Evolutionary conservation across 75 land plant species (phyloP).

Genomic region (Pseudotsuga menziesii): DNA sequence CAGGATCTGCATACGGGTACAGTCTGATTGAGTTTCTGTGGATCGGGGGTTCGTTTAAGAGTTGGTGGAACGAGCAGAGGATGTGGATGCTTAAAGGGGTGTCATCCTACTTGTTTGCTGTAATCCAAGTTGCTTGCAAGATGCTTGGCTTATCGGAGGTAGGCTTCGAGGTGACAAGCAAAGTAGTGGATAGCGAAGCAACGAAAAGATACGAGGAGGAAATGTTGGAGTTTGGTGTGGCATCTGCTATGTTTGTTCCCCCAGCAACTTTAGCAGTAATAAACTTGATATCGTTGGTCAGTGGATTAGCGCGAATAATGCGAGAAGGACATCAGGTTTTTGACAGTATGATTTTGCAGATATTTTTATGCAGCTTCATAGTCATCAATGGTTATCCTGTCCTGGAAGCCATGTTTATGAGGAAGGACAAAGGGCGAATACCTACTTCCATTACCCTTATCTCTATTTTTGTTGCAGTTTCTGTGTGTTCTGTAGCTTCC

Average conservation of each 20-base stretch:
- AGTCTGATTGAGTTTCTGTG: slow-evolving; percentile 8
- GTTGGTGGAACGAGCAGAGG: slow-evolving; percentile 28
- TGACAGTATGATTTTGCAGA: background rate
- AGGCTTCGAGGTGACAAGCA: slow-evolving; percentile 18
- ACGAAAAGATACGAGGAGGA: slow-evolving; percentile 9
- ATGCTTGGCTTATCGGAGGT: background rate
- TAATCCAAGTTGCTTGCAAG: background rate
- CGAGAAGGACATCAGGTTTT: background rate
- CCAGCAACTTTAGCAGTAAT: background rate
- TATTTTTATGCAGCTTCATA: background rate
- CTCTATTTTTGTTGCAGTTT: background rate
- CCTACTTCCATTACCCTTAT: background rate
- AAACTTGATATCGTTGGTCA: slow-evolving; percentile 12
- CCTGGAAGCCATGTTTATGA: background rate
- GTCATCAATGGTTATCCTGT: background rate
- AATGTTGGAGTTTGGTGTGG: slow-evolving; percentile 15
- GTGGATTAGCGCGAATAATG: slow-evolving; percentile 1
- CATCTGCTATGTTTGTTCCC: background rate
- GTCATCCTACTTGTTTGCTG: slow-evolving; percentile 12
- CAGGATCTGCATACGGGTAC: slow-evolving; percentile 12
- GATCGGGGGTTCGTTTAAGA: slow-evolving; percentile 8
- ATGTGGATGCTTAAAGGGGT: slow-evolving; percentile 14
- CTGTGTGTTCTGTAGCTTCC: too few species aligned
- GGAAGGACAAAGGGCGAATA: background rate
- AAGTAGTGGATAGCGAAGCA: slow-evolving; percentile 13